Evolutionary conservation across 2,329 filamentous ascomycete genomes (phyloP).

Genomic region (Coleophoma cylindrospora): DNA sequence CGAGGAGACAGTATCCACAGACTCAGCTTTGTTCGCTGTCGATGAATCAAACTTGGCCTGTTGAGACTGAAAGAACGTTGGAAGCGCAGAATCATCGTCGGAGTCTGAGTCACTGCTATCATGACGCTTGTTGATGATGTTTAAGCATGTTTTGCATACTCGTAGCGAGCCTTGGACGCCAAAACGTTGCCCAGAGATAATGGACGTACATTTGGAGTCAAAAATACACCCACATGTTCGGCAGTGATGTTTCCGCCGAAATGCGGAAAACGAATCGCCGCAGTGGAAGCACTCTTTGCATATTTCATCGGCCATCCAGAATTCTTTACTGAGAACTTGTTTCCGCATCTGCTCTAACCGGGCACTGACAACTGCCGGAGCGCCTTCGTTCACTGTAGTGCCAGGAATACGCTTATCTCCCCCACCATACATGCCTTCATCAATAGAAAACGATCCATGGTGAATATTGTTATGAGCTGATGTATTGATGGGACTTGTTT

Average conservation of each 20-base stretch:
- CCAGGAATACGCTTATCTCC: conserved; percentile 47
- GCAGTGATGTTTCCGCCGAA: conserved; percentile 94
- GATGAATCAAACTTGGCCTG: conserved; percentile 37
- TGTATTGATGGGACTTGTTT: conserved; percentile 51
- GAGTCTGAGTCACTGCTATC: conserved; percentile 86
- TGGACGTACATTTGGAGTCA: conserved; percentile 89
- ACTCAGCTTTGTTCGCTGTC: conserved; percentile 30
- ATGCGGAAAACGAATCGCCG: conserved; percentile 84
- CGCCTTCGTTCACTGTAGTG: conserved; percentile 50
- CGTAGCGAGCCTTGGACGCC: conserved; percentile 79
- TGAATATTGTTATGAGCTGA: conserved; percentile 53
- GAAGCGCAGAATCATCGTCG: conserved; percentile 67
- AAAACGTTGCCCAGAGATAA: conserved; percentile 84
- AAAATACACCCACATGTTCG: conserved; percentile 97
- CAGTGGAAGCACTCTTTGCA: conserved; percentile 97
- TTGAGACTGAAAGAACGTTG: conserved; percentile 53
- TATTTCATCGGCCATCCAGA: conserved; percentile 99
- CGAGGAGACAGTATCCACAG: conserved; percentile 29
- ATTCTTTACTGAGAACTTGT: conserved; percentile 88
- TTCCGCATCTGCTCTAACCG: conserved; percentile 70
- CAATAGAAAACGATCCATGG: conserved; percentile 49
- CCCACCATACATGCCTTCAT: conserved; percentile 30
- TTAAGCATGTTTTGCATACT: conserved; percentile 89
- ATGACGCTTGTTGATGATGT: conserved; percentile 84
- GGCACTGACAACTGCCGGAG: conserved; percentile 53